Evolutionary conservation across 257 asterid genomes (phyloP).

Genomic region (Pogostemon cablin): DNA sequence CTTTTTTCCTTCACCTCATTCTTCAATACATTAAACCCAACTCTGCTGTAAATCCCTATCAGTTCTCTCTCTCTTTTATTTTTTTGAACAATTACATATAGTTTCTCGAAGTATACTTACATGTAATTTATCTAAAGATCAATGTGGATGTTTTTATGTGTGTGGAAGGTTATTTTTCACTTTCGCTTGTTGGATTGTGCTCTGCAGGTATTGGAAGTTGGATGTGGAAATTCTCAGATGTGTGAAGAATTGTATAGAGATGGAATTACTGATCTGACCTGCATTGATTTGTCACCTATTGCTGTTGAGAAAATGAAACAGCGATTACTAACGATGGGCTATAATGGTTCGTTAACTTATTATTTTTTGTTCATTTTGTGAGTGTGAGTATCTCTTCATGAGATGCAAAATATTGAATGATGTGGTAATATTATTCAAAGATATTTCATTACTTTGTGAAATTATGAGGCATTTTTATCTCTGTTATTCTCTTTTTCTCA

Average conservation of each 20-base stretch:
- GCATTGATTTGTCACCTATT: constrained; percentile 88
- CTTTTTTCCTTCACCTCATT: constrained; percentile 76
- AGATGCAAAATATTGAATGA: not conserved
- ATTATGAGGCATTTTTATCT: not conserved
- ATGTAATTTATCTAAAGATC: not conserved
- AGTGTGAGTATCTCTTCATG: not conserved
- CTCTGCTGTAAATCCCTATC: constrained; percentile 56
- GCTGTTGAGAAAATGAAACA: constrained; percentile 87
- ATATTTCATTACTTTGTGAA: not conserved
- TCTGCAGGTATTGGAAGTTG: constrained; percentile 83
- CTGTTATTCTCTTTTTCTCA: not conserved
- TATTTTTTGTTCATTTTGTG: not conserved
- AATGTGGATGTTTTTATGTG: constrained; percentile 3
- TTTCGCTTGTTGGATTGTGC: not conserved
- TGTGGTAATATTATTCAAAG: not conserved
- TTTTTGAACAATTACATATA: not conserved
- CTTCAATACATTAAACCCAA: constrained; percentile 59
- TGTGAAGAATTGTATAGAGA: constrained; percentile 76
- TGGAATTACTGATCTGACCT: constrained; percentile 78
- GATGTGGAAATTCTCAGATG: constrained; percentile 95
- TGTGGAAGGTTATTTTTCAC: not conserved
- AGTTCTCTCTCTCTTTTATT: not conserved
- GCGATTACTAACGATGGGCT: constrained; percentile 75
- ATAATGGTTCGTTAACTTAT: constrained; percentile 46
- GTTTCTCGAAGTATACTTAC: not conserved